Evolutionary conservation across 345 rosid species (phyloP), one percentile per base, ranked within the genome.

Genomic region (Sisymbrium altissimum): DNA sequence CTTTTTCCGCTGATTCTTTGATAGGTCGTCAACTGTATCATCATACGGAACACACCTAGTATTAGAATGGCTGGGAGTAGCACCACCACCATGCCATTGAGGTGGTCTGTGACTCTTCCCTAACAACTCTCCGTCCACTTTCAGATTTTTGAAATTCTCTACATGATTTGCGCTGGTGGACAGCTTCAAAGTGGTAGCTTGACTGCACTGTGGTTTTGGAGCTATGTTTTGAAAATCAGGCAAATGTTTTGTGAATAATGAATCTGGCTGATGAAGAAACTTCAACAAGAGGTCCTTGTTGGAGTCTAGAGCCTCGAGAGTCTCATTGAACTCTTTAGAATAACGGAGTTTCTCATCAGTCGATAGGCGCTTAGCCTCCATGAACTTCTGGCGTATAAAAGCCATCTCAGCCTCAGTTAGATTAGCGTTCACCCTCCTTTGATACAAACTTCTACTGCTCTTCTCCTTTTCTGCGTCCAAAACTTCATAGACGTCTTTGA

Each of bases 401-500:
- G 81, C 84, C 84, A 83, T 83, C 75, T 92, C 93, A 19, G 86
- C 85, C 77, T 82, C 87, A 2, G 79, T 72, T 43, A 74, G 63
- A 68, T 74, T 78, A 58, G 80, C 71, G 58, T 76, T 76, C 66
- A 61, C 59, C 52, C 76, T 78, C 36, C 44, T 79, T 9, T 74
- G 66, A 66, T 53, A 59, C 29, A 69, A 69, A 18, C 27, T 44
- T 52, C 66, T 57, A 68, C 68, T 58, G 60, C 53, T 77, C 73
- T 78, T 83, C 78, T 62, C 75, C 79, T 75, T 84, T 6, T 82
- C 61, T 48, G 80, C 59, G 25, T 90, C 95, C 19, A 77, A 70
- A 72, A 93, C 96, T 83, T 93, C 98, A 74, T 78, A 90, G 35
- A 93, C 98, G 80, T 93, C 98, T 75, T 90, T 90, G 77, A 90